These are phyloP conservation scores for Chalaropsis thielavioides DNA, from an alignment of 2,329 filamentous ascomycete species.

Conservation along the genomic window DNA sequence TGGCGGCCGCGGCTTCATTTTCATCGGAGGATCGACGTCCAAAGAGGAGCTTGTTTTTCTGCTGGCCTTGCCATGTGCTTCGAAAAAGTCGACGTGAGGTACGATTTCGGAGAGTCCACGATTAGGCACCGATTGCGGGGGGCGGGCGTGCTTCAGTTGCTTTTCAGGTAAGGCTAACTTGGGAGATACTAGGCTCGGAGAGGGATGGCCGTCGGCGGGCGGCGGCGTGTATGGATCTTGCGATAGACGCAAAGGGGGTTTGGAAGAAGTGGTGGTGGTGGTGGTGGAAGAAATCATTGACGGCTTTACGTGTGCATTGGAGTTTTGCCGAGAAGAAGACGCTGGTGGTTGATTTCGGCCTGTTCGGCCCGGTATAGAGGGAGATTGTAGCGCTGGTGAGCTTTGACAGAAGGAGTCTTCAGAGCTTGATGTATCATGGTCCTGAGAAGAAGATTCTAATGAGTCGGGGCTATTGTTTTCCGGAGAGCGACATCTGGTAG, in stretches of 20 bases:
- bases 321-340: conserved; percentile 18
- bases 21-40: background rate
- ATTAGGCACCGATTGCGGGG: background rate
- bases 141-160: conserved; percentile 7
- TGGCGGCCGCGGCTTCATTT: conserved; percentile 2
- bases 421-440: background rate
- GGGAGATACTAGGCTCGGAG: conserved; percentile 23
- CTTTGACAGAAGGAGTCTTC: background rate
- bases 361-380: conserved; percentile 1
- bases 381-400: background rate
- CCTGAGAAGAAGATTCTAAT: background rate
- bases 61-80: conserved; percentile 4
- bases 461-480: background rate
- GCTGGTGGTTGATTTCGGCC: conserved; percentile 2
- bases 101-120: conserved; percentile 9
- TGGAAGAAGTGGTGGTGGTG: background rate
- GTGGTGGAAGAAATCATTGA: conserved; percentile 9
- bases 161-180: conserved; percentile 19
- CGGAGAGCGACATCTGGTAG: background rate
- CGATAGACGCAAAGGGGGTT: conserved; percentile 19
- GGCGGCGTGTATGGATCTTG: conserved; percentile 24
- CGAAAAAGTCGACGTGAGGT: conserved; percentile 9
- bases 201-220: conserved; percentile 22
- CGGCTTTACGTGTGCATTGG: conserved; percentile 21
- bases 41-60: background rate